phyloP scores from a whole-genome alignment of 2,329 filamentous ascomycete species.

The Hansfordia pulvinata region DNA sequence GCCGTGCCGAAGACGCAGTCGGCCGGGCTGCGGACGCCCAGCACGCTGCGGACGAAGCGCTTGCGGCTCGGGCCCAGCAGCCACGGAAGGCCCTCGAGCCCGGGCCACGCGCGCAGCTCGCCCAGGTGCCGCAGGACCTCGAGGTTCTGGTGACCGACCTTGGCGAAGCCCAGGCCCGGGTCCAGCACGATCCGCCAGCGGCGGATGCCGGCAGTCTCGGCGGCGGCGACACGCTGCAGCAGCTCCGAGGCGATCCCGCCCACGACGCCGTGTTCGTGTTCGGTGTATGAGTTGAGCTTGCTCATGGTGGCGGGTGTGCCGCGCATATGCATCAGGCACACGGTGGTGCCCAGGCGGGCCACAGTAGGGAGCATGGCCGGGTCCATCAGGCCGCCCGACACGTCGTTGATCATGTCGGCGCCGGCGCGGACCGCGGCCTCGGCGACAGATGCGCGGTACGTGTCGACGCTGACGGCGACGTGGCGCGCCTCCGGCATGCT shows the following conservation, averaged over 20 bases:
- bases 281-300: slow-evolving; percentile 51
- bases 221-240: slow-evolving; percentile 53
- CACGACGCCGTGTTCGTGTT: slow-evolving; percentile 55
- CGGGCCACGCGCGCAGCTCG: slow-evolving; percentile 50
- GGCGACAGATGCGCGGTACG: slow-evolving; percentile 77
- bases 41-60: slow-evolving; percentile 72
- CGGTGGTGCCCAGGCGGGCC: slow-evolving; percentile 62
- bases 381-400: slow-evolving; percentile 73
- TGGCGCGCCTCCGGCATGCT: slow-evolving; percentile 45
- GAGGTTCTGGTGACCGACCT: slow-evolving; percentile 68
- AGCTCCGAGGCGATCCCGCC: slow-evolving; percentile 55
- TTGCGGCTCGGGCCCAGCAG: slow-evolving; percentile 82
- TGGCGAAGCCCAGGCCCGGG: slow-evolving; percentile 89
- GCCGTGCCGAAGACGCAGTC: slow-evolving; percentile 77
- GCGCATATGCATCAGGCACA: slow-evolving; percentile 88
- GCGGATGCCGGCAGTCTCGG: slow-evolving; percentile 67
- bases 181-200: slow-evolving; percentile 94
- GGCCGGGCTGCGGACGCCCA: slow-evolving; percentile 56
- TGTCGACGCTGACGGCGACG: slow-evolving; percentile 79
- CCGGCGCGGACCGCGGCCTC: slow-evolving; percentile 62
- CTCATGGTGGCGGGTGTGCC: slow-evolving; percentile 77
- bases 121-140: slow-evolving; percentile 58
- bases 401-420: slow-evolving; percentile 89
- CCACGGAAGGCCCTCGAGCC: slow-evolving; percentile 66
- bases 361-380: slow-evolving; percentile 69